phyloP scores from a whole-genome alignment of 164 flowering plant genomes.

The Cinnamomum chago region DNA sequence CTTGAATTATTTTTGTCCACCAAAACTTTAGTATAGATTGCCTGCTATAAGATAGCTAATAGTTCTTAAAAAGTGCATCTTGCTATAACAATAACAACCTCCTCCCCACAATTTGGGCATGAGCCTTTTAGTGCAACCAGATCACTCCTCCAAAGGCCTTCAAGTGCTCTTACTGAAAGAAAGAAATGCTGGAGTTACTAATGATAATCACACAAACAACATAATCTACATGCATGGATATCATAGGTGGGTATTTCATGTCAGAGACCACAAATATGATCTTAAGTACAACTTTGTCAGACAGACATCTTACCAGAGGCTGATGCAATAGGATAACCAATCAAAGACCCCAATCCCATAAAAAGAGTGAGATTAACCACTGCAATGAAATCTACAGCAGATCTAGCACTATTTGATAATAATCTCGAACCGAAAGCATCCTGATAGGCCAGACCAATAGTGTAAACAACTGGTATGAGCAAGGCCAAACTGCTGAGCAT shows the following conservation, averaged over 20 bases:
- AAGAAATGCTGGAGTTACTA: slow-evolving; percentile 5
- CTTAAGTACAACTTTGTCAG: background rate
- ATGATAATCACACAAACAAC: background rate
- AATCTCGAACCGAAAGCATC: slow-evolving; percentile 42
- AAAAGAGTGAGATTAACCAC: slow-evolving; percentile 49
- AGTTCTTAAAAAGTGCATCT: background rate
- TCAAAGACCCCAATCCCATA: slow-evolving; percentile 51
- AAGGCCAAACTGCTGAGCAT: slow-evolving; percentile 61
- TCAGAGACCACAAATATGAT: background rate
- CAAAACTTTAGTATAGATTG: background rate
- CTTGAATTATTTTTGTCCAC: background rate
- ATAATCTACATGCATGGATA: background rate
- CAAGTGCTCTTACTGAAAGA: slow-evolving; percentile 64
- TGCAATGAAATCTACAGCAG: slow-evolving; percentile 36
- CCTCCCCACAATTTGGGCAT: slow-evolving; percentile 95
- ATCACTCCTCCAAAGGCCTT: slow-evolving; percentile 83
- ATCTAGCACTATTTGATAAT: slow-evolving; percentile 27
- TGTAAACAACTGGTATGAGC: slow-evolving; percentile 59
- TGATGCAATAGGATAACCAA: slow-evolving; percentile 75
- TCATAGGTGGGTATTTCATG: background rate
- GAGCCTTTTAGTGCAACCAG: slow-evolving; percentile 86
- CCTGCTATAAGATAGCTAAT: background rate
- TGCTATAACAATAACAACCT: slow-evolving; percentile 41
- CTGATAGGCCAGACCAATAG: slow-evolving; percentile 49
- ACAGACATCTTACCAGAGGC: slow-evolving; percentile 64